Conservation (phyloP, 1,284 basidiomycete species). For the Ustilago loliicola region DNA sequence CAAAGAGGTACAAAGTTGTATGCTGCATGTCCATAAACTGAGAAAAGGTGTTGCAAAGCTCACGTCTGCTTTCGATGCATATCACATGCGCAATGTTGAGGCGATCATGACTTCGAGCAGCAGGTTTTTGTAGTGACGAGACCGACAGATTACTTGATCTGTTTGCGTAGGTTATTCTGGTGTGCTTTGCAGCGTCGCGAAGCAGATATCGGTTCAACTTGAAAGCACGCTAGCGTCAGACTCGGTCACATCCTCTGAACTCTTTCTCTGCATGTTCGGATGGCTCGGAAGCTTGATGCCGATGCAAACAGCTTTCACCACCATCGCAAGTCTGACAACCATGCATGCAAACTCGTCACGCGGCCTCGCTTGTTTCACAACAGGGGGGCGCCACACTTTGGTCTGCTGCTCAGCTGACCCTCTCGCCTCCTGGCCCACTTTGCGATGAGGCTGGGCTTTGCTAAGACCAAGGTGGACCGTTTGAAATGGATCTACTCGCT, state of each 20-base stretch:
- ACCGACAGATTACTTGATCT: too few species aligned
- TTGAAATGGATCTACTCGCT: background rate
- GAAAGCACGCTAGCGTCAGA: background rate
- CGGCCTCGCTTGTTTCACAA: conserved; percentile 4
- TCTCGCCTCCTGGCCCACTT: background rate
- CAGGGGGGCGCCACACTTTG: conserved; percentile 7
- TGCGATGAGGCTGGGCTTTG: background rate
- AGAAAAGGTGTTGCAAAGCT: too few species aligned
- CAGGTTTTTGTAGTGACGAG: too few species aligned
- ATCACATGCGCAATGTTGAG: too few species aligned
- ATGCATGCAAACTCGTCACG: conserved; percentile 10
- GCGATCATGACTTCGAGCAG: too few species aligned
- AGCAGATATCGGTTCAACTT: too few species aligned
- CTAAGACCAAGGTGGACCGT: background rate
- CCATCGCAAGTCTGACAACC: background rate
- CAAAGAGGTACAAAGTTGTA: too few species aligned
- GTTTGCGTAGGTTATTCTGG: too few species aligned
- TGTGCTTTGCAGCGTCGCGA: too few species aligned
- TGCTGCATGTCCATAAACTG: too few species aligned
- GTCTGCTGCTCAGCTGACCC: background rate
- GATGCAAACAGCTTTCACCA: conserved; percentile 11
- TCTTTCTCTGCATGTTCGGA: conserved; percentile 13
- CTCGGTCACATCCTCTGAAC: background rate
- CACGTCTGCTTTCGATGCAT: too few species aligned
- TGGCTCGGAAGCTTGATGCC: conserved; percentile 7